Evolutionary conservation across 768 basidiomycete species (phyloP).

Genomic region (Boletus rufocinnamomeus): DNA sequence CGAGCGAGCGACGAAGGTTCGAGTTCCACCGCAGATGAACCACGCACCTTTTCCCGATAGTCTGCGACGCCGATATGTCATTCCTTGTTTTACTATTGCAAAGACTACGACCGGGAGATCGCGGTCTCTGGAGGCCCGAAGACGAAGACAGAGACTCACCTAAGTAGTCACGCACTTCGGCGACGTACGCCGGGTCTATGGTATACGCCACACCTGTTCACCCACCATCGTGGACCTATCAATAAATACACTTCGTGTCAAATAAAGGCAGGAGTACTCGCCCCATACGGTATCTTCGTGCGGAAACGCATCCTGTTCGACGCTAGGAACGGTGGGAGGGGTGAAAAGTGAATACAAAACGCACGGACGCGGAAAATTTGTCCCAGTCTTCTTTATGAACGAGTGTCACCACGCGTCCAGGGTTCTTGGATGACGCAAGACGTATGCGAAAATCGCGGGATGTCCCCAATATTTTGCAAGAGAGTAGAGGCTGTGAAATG

Average conservation of each 20-base stretch:
- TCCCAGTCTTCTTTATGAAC: slow-evolving; percentile 91
- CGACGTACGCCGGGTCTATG: slow-evolving; percentile 74
- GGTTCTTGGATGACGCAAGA: slow-evolving; percentile 47
- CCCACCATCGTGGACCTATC: not conserved
- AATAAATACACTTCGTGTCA: not conserved
- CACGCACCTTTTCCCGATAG: slow-evolving; percentile 76
- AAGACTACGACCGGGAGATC: not conserved
- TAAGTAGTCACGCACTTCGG: slow-evolving; percentile 81
- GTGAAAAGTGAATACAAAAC: slow-evolving; percentile 16
- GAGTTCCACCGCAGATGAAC: not conserved
- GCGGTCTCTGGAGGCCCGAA: not conserved
- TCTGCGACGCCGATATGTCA: slow-evolving; percentile 44
- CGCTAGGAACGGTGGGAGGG: not conserved
- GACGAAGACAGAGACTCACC: slow-evolving; percentile 46
- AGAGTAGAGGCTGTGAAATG: not conserved
- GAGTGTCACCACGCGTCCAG: slow-evolving; percentile 89
- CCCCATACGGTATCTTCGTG: slow-evolving; percentile 63
- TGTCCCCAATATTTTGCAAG: not conserved
- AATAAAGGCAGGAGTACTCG: slow-evolving; percentile 24
- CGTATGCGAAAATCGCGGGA: not conserved
- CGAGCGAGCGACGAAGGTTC: not conserved
- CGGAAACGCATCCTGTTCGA: slow-evolving; percentile 34
- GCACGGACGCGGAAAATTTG: slow-evolving; percentile 63
- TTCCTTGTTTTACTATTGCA: not conserved
- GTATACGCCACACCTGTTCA: slow-evolving; percentile 76